phyloP scores from a whole-genome alignment of 2,329 filamentous ascomycete genomes.

The Pseudogymnoascus sp. region DNA sequence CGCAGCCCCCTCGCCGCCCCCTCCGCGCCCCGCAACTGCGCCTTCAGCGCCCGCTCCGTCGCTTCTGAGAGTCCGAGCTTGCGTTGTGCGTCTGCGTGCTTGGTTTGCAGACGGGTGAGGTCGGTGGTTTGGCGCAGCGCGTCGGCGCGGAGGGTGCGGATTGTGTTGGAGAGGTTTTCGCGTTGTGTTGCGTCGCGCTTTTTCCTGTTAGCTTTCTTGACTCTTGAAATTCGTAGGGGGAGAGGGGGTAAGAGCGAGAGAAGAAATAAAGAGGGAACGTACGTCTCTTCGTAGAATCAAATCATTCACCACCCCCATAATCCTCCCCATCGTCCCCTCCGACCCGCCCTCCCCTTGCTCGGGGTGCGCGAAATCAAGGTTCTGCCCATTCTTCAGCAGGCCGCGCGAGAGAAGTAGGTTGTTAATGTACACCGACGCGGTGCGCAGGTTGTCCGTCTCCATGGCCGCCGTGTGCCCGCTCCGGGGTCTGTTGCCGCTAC shows the following conservation, averaged over 20 bases:
- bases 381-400: conserved; percentile 57
- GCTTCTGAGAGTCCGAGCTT: conserved; percentile 54
- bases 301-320: conserved; percentile 93
- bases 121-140: conserved; percentile 65
- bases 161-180: conserved; percentile 70
- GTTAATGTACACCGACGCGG: conserved; percentile 65
- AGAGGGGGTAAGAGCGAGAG: too few species aligned
- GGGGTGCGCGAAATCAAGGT: conserved; percentile 75
- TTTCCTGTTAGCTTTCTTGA: neutral
- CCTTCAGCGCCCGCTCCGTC: conserved; percentile 60
- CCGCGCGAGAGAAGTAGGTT: conserved; percentile 62
- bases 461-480: conserved; percentile 14
- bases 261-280: too few species aligned
- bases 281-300: conserved; percentile 85
- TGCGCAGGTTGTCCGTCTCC: conserved; percentile 49
- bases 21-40: conserved; percentile 67
- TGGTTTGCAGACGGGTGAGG: conserved; percentile 50
- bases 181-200: conserved; percentile 84
- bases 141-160: conserved; percentile 69
- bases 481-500: too few species aligned
- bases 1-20: conserved; percentile 66
- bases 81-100: conserved; percentile 45
- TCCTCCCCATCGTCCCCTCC: conserved; percentile 66
- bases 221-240: too few species aligned
- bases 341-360: conserved; percentile 53